phyloP scores from a whole-genome alignment of 768 basidiomycete species.

The Phlebiopsis flavidoalba region DNA sequence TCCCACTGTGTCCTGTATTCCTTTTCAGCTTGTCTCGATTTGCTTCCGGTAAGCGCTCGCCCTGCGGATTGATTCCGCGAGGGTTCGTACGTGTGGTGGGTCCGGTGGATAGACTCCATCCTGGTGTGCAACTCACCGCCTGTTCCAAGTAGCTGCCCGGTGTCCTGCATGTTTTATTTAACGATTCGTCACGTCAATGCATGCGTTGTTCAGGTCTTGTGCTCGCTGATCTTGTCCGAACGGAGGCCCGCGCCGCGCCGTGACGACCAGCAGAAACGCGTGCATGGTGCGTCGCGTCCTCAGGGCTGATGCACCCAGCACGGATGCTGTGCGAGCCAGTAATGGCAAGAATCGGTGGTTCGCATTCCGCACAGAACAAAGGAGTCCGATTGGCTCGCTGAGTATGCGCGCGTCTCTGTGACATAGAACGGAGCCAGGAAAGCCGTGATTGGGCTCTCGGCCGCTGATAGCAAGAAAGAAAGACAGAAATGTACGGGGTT shows the following conservation, averaged over 20 bases:
- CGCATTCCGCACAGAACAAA: not conserved
- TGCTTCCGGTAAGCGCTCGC: conserved; percentile 22
- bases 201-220: conserved; percentile 1
- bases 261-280: not conserved
- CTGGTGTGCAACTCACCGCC: not conserved
- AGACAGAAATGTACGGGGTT: not conserved
- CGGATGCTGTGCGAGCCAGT: not conserved
- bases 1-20: not conserved
- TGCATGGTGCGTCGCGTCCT: not conserved
- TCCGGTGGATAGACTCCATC: not conserved
- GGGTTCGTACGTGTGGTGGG: not conserved
- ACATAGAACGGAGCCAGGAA: conserved; percentile 1
- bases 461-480: too few relatives aligned
- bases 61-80: conserved; percentile 18
- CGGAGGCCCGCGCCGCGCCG: not conserved
- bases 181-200: not conserved
- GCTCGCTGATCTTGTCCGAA: not conserved
- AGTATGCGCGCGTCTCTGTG: conserved; percentile 8
- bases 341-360: not conserved
- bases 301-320: not conserved
- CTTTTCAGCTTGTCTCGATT: conserved; percentile 16
- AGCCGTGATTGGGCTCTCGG: not conserved
- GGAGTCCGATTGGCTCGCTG: not conserved
- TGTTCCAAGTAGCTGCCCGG: not conserved
- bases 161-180: not conserved